Evolutionary conservation across 2,329 filamentous ascomycete genomes (phyloP), one percentile per base, ranked within the genome.

Genomic region (Alternaria arbusti): DNA sequence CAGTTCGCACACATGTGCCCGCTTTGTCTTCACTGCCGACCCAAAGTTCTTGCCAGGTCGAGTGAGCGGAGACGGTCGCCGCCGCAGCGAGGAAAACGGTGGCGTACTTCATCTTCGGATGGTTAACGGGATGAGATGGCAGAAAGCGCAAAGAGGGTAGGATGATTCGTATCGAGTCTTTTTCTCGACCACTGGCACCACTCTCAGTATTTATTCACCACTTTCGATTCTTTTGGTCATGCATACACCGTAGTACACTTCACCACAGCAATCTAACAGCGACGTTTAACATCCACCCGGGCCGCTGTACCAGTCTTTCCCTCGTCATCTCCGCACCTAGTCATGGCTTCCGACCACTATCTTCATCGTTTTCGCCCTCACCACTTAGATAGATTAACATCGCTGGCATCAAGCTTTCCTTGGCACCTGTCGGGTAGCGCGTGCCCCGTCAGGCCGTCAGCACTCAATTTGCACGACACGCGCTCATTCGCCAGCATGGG

Each of bases 41-140:
- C 78, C 78, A 80, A 4, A 80, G 67, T 32, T 80, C 47, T 57
- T 80, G 78, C 75, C 76, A 80, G 70, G 78, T 80, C 3, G 78
- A 76, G 70, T 80, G 78, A 15, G 78, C 77, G 22, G 77, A 79
- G 59, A 75, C 78, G 40, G 73, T 71, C 6, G 74, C 74, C 55
- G 69, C 75, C 12, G 76, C 65, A 43, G 78, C 77, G 57, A 79
- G 72, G 45, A 79, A 55, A 28, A 77, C 65, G 47, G 77, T 46
- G 54, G 70, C 65, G 50, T 75, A 64, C 73, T 77, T 79, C 77
- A 79, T 79, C 8, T 10, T 36, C 17, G 20, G 40, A 26, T 26
- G 2, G 47, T 47, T 9, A 9, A 15, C 8, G 30, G 43, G 23
- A 30, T 11, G 6, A 17, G 11, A 9, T 47, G 20, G 25, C 25